Evolutionary conservation across 768 basidiomycete species (phyloP).

Genomic region (Lyophyllum decastes): DNA sequence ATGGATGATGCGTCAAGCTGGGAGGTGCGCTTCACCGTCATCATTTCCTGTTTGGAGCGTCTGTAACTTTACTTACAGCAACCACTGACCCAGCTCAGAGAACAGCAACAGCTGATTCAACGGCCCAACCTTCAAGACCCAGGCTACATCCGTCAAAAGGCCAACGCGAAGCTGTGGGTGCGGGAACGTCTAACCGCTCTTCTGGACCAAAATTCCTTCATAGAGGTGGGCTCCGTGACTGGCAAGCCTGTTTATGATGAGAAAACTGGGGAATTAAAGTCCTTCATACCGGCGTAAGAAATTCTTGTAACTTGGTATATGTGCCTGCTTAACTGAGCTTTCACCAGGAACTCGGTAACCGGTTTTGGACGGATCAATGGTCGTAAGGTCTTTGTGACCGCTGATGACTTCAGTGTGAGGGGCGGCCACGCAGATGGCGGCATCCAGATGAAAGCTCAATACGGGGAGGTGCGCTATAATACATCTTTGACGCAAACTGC

Average conservation of each 20-base stretch:
- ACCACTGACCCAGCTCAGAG: slow-evolving; percentile 30
- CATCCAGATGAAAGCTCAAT: slow-evolving; percentile 37
- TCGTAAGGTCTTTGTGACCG: slow-evolving; percentile 38
- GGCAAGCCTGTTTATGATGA: slow-evolving; percentile 33
- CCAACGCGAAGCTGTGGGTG: slow-evolving; percentile 40
- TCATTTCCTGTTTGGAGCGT: neutral
- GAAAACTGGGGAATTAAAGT: slow-evolving; percentile 26
- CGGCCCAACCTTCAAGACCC: slow-evolving; percentile 34
- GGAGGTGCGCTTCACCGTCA: slow-evolving; percentile 25
- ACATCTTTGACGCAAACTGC: neutral
- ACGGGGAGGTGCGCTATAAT: slow-evolving; percentile 34
- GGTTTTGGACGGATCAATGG: slow-evolving; percentile 35
- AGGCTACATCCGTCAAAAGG: slow-evolving; percentile 40
- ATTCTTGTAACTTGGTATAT: neutral
- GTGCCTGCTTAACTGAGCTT: neutral
- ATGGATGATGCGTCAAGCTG: slow-evolving; percentile 28
- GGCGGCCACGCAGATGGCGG: slow-evolving; percentile 46
- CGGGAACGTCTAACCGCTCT: slow-evolving; percentile 36
- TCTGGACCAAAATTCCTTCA: slow-evolving; percentile 33
- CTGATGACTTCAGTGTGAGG: slow-evolving; percentile 43
- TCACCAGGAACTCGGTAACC: slow-evolving; percentile 35
- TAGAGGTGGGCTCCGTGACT: slow-evolving; percentile 38
- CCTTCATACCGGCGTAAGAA: slow-evolving; percentile 38
- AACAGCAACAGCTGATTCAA: slow-evolving; percentile 32
- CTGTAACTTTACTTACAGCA: slow-evolving; percentile 16